Percentiles rank a stretch among this genome's conserved stretches.
phyloP scores from a whole-genome alignment of 1,284 basidiomycete genomes.

The Mycena sp. region DNA sequence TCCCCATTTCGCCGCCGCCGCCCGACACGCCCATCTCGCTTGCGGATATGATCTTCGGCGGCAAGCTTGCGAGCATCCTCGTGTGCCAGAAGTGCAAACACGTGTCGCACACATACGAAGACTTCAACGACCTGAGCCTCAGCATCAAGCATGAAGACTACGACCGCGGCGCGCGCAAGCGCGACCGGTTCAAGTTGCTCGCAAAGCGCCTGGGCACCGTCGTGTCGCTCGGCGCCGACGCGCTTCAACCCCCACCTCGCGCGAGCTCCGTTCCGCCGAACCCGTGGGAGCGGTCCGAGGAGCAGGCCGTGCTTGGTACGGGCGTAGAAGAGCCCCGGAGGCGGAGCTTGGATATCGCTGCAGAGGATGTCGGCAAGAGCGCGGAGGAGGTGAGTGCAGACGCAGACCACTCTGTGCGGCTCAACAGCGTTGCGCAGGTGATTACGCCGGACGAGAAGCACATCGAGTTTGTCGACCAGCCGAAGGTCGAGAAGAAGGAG shows the following conservation, averaged over 20 bases:
- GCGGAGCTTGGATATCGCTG: slow-evolving; percentile 51
- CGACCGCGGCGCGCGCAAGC: slow-evolving; percentile 58
- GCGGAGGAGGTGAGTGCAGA: slow-evolving; percentile 24
- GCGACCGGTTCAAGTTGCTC: slow-evolving; percentile 76
- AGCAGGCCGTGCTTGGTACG: slow-evolving; percentile 36
- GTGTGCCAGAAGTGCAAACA: slow-evolving; percentile 95
- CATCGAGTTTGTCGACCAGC: slow-evolving; percentile 40
- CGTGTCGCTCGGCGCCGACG: slow-evolving; percentile 30
- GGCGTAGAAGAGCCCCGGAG: slow-evolving; percentile 43
- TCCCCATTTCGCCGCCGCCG: slow-evolving; percentile 43
- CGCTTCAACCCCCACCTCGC: slow-evolving; percentile 46
- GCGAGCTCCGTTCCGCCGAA: slow-evolving; percentile 64
- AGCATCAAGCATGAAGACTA: slow-evolving; percentile 87
- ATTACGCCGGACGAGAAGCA: slow-evolving; percentile 46
- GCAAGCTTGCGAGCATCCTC: slow-evolving; percentile 87
- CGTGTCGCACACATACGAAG: slow-evolving; percentile 91
- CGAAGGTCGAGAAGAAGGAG: slow-evolving; percentile 34
- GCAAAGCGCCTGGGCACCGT: slow-evolving; percentile 65
- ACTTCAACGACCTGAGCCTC: slow-evolving; percentile 93
- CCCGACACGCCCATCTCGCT: slow-evolving; percentile 73
- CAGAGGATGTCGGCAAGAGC: slow-evolving; percentile 31
- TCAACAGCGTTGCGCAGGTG: slow-evolving; percentile 39
- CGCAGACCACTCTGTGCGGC: slow-evolving; percentile 32
- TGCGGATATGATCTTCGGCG: slow-evolving; percentile 90
- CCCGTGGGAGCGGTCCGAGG: slow-evolving; percentile 43